Base-by-base conservation (phyloP, 345 rosid species). In the Eucalyptus sideroxylon region DNA sequence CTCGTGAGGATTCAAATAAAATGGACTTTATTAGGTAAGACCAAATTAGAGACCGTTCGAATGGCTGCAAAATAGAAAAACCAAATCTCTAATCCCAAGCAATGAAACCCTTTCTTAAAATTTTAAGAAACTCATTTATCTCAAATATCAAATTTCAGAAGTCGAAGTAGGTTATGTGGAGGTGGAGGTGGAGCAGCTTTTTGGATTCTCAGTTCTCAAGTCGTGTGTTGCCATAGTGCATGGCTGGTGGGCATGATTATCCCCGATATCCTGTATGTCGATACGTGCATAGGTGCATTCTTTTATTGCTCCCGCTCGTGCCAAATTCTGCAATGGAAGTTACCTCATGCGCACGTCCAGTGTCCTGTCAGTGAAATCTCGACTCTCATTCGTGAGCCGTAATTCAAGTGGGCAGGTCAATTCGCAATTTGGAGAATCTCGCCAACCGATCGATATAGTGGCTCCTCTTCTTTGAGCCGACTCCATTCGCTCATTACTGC, bases 181-280 rank as follows among this genome's bases (percentile, higher is more conserved):
- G 37, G 72, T 82, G 19, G 55, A 69, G 9, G 72, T 88, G 51
- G 77, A 40, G n/a, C 16, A 45, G 62, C 24, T 59, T 69, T 37
- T 37, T 91, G 51, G 45, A 26, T 90, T 87, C 83, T 87, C 87
- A 65, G 37, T 65, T 65, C 6, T 62, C 93, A 89, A 62, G 92
- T 86, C 88, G 88, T 87, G 86, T 89, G 93, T 90, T 72, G 85
- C 86, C 86, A 90, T 69, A 85, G 85, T 89, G 89, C 69, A 30
- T 30, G 17, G 91, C 86, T 37, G 86, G 91, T 62, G 69, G 89
- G 49, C 81, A 24, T 88, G 88, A 62, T 11, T 45, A 30, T 26
- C 40, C 53, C 85, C n/a, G 30, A 83, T 83, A 87, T 11, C 45
- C 50, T 88, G 89, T 86, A 89, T 89, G 88, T 67, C 87, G 91